A percentile compares a stretch with the other conserved stretches of the same genome.
phyloP scores from a whole-genome alignment of 228 moss, liverwort and hornwort species.

The Sphagnum magellanicum region DNA sequence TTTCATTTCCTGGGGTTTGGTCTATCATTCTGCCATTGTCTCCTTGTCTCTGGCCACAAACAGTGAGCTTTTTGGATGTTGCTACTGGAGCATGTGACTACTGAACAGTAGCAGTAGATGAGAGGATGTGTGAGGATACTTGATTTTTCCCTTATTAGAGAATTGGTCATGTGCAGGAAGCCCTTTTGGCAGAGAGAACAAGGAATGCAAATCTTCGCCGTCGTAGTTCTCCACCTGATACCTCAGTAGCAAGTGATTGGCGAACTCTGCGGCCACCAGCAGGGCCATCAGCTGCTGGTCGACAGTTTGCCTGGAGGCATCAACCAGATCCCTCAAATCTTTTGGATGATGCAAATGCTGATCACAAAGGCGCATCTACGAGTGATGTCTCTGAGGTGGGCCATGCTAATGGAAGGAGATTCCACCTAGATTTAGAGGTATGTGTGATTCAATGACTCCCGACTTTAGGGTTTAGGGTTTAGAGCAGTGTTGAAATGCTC shows the following conservation, averaged over 20 bases:
- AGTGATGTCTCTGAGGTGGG: constrained; percentile 51
- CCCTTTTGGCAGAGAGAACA: constrained; percentile 59
- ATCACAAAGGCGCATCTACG: constrained; percentile 35
- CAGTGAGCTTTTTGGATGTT: background rate
- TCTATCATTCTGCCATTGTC: background rate
- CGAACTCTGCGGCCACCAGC: constrained; percentile 80
- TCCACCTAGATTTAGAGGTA: constrained; percentile 66
- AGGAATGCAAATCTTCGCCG: constrained; percentile 70
- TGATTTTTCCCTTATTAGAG: background rate
- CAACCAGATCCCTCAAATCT: constrained; percentile 45
- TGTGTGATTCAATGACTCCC: background rate
- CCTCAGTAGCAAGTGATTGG: constrained; percentile 58
- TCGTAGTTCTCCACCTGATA: constrained; percentile 50
- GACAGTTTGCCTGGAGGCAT: constrained; percentile 91
- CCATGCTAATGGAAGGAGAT: constrained; percentile 56
- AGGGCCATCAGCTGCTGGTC: constrained; percentile 81
- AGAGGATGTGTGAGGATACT: background rate
- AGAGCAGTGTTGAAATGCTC: background rate
- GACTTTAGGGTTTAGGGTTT: background rate
- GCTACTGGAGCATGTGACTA: background rate
- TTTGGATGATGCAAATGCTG: constrained; percentile 34
- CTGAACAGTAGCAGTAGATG: background rate
- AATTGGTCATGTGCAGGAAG: constrained; percentile 35
- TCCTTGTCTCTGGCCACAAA: background rate
- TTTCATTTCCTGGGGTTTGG: background rate